Base-by-base conservation (phyloP, 805 yeast genomes). In the Brettanomyces nanus region DNA sequence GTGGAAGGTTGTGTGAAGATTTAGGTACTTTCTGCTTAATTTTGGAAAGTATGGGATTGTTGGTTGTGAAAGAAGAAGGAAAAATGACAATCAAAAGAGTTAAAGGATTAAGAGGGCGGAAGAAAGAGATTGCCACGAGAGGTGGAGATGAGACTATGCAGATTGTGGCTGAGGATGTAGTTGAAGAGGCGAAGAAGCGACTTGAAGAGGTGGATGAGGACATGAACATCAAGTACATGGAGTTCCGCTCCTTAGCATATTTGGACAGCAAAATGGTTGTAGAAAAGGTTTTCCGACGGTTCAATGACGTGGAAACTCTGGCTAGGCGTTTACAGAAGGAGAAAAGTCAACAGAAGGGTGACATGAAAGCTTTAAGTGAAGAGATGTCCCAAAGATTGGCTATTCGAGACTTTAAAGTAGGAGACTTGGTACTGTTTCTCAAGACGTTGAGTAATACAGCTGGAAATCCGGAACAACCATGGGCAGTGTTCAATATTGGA, bases 401-500 rank as follows among this genome's bases (percentile, higher is more conserved):
- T 0, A 68, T 87, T 45, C 71, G 69, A 41, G 67, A 75, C 45
- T 90, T 90, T 59, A 71, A 72, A 40, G 60, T 62, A 9, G 85
- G 82, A 10, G 97, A 89, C 56, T 62, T 86, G 48, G 95, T 85
- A 1, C 62, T 90, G 40, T 90, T 90, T 54, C 61, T 90, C 45
- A 96, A 95, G 3, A 86, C 95, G 0, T 37, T 57, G 19, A 45
- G 45, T 14, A 48, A 47, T 29, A 25, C 23, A 23, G 33, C 28
- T 18, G 31, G 26, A 14, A 35, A 36, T 28, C 34, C 7, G 9
- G 40, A 47, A 9, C 74, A 66, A 38, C 86, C 90, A 1, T 90
- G 97, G 97, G 96, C 96, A 0, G 95, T 95, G 1, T 90, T 90
- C 63, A 89, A 92, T 46, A 70, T 84, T 39, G 95, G 90, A 2